These are phyloP conservation scores for Neopestalotiopsis sp. DNA, from an alignment of 2,329 filamentous ascomycete genomes.

Conservation along the genomic window DNA sequence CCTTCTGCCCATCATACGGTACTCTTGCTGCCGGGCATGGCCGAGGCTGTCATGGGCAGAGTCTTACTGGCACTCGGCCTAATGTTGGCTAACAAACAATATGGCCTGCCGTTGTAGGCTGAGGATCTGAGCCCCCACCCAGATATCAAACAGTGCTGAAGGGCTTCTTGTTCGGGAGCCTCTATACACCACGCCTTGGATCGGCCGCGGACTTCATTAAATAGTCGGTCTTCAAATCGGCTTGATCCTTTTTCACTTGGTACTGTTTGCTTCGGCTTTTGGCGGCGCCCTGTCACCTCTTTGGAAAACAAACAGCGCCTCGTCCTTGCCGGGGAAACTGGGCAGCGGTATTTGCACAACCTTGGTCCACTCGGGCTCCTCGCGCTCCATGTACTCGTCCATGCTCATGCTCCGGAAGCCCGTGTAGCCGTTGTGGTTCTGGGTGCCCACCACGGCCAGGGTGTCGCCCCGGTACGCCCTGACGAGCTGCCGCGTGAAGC, in stretches of 20 bases:
- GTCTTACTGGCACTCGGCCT: too few relatives aligned
- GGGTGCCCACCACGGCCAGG: conserved; percentile 75
- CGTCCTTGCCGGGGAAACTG: conserved; percentile 79
- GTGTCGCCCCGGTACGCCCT: conserved; percentile 66
- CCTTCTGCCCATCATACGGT: too few relatives aligned
- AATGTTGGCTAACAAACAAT: too few relatives aligned
- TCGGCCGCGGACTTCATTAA: neutral
- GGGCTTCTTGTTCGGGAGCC: neutral
- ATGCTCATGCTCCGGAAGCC: conserved; percentile 68
- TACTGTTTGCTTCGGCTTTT: neutral
- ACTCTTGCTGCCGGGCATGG: too few relatives aligned
- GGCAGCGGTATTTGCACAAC: conserved; percentile 71
- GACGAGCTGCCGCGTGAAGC: conserved; percentile 69
- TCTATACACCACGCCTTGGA: neutral
- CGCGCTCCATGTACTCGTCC: conserved; percentile 68
- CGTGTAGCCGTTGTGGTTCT: conserved; percentile 78
- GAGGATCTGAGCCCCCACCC: too few relatives aligned
- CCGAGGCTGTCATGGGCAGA: too few relatives aligned
- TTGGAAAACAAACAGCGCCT: conserved; percentile 73
- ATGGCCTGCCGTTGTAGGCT: too few relatives aligned
- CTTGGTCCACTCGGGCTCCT: conserved; percentile 63
- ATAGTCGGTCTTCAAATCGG: neutral
- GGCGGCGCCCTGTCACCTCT: conserved; percentile 46
- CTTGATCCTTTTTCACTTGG: neutral
- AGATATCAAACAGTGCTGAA: too few relatives aligned